Evolutionary conservation across 805 yeast species (phyloP).

Genomic region (Pachysolen tannophilus): DNA sequence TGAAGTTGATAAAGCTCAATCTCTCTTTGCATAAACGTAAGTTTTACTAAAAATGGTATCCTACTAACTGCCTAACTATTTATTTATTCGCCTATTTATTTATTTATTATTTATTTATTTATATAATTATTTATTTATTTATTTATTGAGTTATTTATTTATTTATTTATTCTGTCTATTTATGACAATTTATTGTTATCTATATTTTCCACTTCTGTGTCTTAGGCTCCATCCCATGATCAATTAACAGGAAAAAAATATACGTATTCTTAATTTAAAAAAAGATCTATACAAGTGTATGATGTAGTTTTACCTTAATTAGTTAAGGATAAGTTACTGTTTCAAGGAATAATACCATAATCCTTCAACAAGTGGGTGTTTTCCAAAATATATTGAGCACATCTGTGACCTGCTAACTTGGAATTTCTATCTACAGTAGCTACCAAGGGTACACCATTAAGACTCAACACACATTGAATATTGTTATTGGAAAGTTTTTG

Average conservation of each 20-base stretch:
- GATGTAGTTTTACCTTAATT: no score
- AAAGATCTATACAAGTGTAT: no score
- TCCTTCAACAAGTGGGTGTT: conserved; percentile 12
- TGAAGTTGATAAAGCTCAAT: conserved; percentile 30
- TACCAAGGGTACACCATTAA: conserved; percentile 26
- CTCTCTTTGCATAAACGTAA: conserved; percentile 20
- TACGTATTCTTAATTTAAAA: no score
- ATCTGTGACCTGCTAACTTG: conserved; percentile 30
- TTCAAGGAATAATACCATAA: conserved; percentile 2
- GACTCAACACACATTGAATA: conserved; percentile 18
- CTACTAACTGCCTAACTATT: neutral
- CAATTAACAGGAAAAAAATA: no score
- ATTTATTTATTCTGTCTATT: neutral
- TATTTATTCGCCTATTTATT: conserved; percentile 5
- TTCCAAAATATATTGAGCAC: conserved; percentile 26
- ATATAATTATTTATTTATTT: conserved; percentile 7
- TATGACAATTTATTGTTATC: no score
- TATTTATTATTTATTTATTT: conserved; percentile 9
- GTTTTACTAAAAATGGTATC: neutral
- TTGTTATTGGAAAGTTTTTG: conserved; percentile 14
- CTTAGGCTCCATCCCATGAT: no score
- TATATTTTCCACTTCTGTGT: no score
- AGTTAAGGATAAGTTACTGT: no score
- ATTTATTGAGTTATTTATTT: conserved; percentile 3
- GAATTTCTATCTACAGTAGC: conserved; percentile 24